phyloP scores from a whole-genome alignment of 768 basidiomycete species.

The Tulasnella sp. region DNA sequence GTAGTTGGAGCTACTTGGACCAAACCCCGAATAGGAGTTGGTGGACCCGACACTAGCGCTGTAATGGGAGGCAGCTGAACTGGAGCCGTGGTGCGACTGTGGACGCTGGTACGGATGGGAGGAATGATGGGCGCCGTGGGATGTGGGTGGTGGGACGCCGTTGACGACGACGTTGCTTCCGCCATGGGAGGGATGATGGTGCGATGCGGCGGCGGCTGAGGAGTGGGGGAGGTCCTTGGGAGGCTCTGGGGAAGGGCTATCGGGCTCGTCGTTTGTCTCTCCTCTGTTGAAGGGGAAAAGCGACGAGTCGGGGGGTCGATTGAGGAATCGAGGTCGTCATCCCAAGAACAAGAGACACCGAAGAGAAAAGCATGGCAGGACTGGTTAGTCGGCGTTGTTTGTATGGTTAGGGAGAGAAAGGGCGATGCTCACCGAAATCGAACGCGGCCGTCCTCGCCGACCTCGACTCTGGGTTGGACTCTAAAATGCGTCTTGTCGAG shows the following conservation, averaged over 20 bases:
- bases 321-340: not conserved
- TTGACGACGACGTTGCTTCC: not conserved
- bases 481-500: conserved; percentile 89
- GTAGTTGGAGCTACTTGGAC: not conserved
- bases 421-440: conserved; percentile 50
- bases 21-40: conserved; percentile 5
- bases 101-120: conserved; percentile 20
- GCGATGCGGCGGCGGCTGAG: not conserved
- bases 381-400: not conserved
- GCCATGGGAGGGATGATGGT: conserved; percentile 17
- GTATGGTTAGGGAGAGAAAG: not conserved
- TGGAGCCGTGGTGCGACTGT: conserved; percentile 13
- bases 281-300: conserved; percentile 15
- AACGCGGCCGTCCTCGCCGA: conserved; percentile 75
- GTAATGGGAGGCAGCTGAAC: conserved; percentile 15
- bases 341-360: conserved; percentile 8
- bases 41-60: conserved; percentile 4
- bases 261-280: conserved; percentile 22
- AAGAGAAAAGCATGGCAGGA: not conserved
- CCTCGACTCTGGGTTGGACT: conserved; percentile 82
- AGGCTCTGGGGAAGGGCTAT: conserved; percentile 12
- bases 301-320: conserved; percentile 2
- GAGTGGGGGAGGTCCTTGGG: conserved; percentile 13
- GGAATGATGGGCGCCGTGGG: conserved; percentile 4
- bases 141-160: not conserved